Percentiles rank a stretch among this genome's conserved stretches.
Conservation (phyloP, 2,329 filamentous ascomycete species). For the Aspergillus caelatus region DNA sequence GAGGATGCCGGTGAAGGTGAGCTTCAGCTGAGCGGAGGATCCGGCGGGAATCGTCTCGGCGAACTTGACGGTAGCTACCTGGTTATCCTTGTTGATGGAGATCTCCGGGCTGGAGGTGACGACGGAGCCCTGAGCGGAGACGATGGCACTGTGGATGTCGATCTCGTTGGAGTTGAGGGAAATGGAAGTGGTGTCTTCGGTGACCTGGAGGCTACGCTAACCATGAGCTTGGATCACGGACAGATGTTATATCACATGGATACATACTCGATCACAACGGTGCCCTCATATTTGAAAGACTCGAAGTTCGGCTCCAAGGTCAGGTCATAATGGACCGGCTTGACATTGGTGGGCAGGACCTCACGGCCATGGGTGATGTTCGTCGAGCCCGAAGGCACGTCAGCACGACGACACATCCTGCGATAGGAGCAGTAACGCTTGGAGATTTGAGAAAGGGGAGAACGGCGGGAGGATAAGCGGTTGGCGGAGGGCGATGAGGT, state of each 20-base stretch:
- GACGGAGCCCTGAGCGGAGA: slow-evolving; percentile 60
- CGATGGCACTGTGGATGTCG: slow-evolving; percentile 73
- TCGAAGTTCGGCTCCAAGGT: slow-evolving; percentile 89
- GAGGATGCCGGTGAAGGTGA: slow-evolving; percentile 76
- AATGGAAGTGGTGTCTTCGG: slow-evolving; percentile 80
- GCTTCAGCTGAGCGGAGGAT: slow-evolving; percentile 74
- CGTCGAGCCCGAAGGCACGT: slow-evolving; percentile 57
- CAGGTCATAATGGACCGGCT: slow-evolving; percentile 88
- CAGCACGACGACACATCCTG: slow-evolving; percentile 68
- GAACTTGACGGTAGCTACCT: slow-evolving; percentile 82
- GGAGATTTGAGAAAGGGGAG: slow-evolving; percentile 34
- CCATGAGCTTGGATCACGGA: slow-evolving; percentile 7
- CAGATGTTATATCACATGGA: too few species aligned
- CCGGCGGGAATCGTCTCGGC: slow-evolving; percentile 72
- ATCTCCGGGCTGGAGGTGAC: slow-evolving; percentile 67
- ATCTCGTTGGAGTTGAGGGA: slow-evolving; percentile 87
- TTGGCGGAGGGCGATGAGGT: slow-evolving; percentile 21
- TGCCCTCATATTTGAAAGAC: slow-evolving; percentile 84
- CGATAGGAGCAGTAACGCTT: slow-evolving; percentile 73
- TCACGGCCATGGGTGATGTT: slow-evolving; percentile 70
- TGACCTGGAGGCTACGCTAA: slow-evolving; percentile 68
- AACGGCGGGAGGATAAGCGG: slow-evolving; percentile 26
- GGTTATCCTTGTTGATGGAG: slow-evolving; percentile 74
- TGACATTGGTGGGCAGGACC: slow-evolving; percentile 87
- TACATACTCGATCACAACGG: slow-evolving; percentile 74